Conservation (phyloP, 371 early-diverging fungal species). For the Mucor velutinosus region DNA sequence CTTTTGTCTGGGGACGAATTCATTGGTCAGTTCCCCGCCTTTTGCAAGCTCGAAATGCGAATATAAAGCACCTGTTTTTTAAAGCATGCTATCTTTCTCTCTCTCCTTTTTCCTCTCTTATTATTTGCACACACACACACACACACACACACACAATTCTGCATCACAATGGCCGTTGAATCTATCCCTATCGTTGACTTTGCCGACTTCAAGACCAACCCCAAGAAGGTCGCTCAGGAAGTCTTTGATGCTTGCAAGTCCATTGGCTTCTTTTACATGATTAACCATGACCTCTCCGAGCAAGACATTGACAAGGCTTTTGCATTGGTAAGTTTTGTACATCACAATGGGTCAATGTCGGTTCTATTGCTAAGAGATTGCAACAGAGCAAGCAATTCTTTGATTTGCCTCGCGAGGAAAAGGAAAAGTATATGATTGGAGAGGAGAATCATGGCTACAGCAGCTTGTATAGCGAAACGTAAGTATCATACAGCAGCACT, state of each 20-base stretch:
- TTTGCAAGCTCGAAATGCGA: background rate
- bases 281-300: constrained; percentile 57
- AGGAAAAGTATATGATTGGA: constrained; percentile 34
- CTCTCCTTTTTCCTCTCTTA: constrained; percentile 3
- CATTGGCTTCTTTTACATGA: constrained; percentile 68
- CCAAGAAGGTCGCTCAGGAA: constrained; percentile 26
- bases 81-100: background rate
- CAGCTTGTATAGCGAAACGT: constrained; percentile 47
- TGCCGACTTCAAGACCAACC: constrained; percentile 20
- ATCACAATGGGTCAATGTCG: too few relatives aligned
- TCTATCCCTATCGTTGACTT: constrained; percentile 36
- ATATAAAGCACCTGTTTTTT: background rate
- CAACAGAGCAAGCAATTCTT: constrained; percentile 53
- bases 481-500: background rate
- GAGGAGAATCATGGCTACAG: constrained; percentile 49
- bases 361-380: background rate
- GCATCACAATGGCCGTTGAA: constrained; percentile 13
- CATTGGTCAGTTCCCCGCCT: background rate
- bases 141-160: background rate
- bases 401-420: constrained; percentile 43
- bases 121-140: background rate
- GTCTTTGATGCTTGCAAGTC: constrained; percentile 56
- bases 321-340: constrained; percentile 32
- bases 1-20: background rate
- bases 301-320: constrained; percentile 57